Percentiles rank a stretch among this genome's conserved stretches.
These are phyloP conservation scores for Kodamaea lidongshanica DNA, from an alignment of 805 yeast genomes.

Conservation along the genomic window DNA sequence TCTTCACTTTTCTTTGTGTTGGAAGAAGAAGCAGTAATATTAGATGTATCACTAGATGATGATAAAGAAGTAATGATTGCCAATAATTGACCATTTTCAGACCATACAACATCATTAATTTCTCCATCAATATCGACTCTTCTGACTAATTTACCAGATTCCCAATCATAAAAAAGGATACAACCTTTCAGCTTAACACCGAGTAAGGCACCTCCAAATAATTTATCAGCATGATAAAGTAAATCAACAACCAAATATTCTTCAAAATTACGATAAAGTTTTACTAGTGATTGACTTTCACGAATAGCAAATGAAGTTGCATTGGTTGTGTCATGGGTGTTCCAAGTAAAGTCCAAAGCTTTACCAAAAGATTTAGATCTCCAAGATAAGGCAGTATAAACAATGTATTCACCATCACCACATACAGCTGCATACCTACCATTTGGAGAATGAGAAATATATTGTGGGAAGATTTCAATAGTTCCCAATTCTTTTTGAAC, in stretches of 20 bases:
- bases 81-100: conserved; percentile 86
- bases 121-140: conserved; percentile 76
- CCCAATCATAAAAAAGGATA: conserved; percentile 92
- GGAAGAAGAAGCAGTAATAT: conserved; percentile 14
- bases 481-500: conserved; percentile 89
- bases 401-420: conserved; percentile 96
- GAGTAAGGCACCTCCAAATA: conserved; percentile 83
- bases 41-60: conserved; percentile 16
- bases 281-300: conserved; percentile 59
- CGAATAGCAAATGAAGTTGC: conserved; percentile 68
- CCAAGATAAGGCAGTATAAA: conserved; percentile 97
- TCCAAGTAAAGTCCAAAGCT: conserved; percentile 92
- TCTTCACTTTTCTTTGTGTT: conserved; percentile 48
- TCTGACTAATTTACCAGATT: conserved; percentile 73
- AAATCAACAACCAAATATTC: conserved; percentile 64
- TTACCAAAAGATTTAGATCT: conserved; percentile 89
- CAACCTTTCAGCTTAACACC: conserved; percentile 82
- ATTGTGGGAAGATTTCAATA: conserved; percentile 86
- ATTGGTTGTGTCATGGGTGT: conserved; percentile 69
- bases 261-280: conserved; percentile 78
- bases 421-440: conserved; percentile 95
- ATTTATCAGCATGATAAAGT: conserved; percentile 67
- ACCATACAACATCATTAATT: conserved; percentile 80
- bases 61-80: conserved; percentile 49
- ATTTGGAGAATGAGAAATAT: conserved; percentile 87